Evolutionary conservation across 1,284 basidiomycete genomes (phyloP), one percentile per base, ranked within the genome.

Genomic region (Ustilago trichophora): DNA sequence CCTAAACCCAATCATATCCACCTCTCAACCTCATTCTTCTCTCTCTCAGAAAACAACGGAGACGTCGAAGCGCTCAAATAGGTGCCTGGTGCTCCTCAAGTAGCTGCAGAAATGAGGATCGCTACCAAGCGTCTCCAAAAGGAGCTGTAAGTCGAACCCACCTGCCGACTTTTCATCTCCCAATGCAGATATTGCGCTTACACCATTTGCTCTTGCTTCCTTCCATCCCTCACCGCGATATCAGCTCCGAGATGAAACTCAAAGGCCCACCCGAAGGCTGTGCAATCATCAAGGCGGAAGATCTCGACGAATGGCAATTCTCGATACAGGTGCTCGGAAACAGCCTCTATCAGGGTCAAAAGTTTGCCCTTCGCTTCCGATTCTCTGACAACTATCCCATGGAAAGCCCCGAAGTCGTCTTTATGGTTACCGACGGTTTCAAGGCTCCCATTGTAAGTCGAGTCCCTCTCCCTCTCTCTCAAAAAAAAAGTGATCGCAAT

Each of bases 371-470:
- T 16, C 71, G 78, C 32, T 77, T 80, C 33, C 71, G 76, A 26
- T 80, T 80, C 53, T 60, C 67, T 10, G 69, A 70, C 16, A 48
- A 42, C 6, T 80, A 80, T 41, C 78, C 78, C 19, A 73, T 80
- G 56, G 78, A 80, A 40, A 69, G 75, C 24, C 78, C 78, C 13
- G 78, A 80, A 48, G 75, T 77, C 2, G 71, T 76, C 22, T 80
- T 80, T 52, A 62, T 80, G 36, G 62, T 60, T 25, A 72, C 47
- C 6, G 71, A 74, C 36, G 77, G 74, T 6, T 80, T 52, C 49
- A 55, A 76, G 42, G 64, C 76, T 18, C 78, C 77, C 7, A 55
- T 72, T 35, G 75, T 73, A 53, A 65, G 70, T 64, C 21, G 6
- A n/a, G n/a, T 11, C 19, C 9, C 13, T 18, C 26, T 24, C 3